phyloP scores from a whole-genome alignment of 2,329 filamentous ascomycete species.

The Podosphaera xanthii region DNA sequence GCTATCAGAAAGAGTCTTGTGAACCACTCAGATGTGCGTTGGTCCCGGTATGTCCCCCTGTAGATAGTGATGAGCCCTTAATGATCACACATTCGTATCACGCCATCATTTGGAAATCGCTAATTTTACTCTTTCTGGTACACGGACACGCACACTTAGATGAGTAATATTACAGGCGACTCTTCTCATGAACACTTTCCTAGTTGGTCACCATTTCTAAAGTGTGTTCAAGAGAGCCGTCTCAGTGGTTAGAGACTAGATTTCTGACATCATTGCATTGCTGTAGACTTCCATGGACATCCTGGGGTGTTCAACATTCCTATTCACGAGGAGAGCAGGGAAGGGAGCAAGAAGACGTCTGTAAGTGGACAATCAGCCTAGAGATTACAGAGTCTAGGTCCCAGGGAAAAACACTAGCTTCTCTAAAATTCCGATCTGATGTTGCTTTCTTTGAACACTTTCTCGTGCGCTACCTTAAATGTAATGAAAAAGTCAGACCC shows the following conservation, averaged over 20 bases:
- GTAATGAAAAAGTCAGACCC: conserved; percentile 10
- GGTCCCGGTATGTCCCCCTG: too few species aligned
- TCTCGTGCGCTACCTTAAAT: conserved; percentile 12
- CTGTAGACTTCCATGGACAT: background rate
- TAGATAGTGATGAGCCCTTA: too few species aligned
- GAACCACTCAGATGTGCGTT: too few species aligned
- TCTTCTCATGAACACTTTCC: background rate
- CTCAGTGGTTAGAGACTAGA: conserved; percentile 2
- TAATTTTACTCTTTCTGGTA: conserved; percentile 3
- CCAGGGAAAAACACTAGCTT: conserved; percentile 15
- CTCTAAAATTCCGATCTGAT: conserved; percentile 13
- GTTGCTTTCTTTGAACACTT: conserved; percentile 12
- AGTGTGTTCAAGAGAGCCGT: background rate
- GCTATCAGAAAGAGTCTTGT: too few species aligned
- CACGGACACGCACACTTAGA: background rate
- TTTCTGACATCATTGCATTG: background rate
- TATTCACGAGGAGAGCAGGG: conserved; percentile 2
- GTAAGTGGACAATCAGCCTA: conserved; percentile 13
- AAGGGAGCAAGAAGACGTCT: conserved; percentile 7
- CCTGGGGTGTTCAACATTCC: conserved; percentile 2
- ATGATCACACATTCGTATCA: conserved; percentile 5
- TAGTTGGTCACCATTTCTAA: too few species aligned
- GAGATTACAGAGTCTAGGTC: conserved; percentile 3
- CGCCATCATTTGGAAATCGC: conserved; percentile 6
- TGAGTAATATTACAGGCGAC: too few species aligned